Conservation (phyloP, 2,329 filamentous ascomycete genomes). For the Phialemonium atrogriseum region DNA sequence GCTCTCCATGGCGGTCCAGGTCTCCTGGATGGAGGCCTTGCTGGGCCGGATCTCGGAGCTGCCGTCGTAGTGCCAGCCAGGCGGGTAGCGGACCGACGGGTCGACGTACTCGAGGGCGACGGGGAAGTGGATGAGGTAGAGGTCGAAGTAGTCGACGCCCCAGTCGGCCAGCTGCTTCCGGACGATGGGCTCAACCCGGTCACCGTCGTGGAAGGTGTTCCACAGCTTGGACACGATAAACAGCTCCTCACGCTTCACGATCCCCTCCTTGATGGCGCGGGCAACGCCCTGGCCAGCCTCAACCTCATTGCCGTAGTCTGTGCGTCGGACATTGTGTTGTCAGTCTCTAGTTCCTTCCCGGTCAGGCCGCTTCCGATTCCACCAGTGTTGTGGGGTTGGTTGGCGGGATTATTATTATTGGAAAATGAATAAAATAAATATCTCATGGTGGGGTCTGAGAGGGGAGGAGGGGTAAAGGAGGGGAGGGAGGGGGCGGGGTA, state of each 20-base stretch:
- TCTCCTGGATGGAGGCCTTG: conserved; percentile 70
- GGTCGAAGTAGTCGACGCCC: conserved; percentile 82
- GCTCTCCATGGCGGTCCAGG: conserved; percentile 72
- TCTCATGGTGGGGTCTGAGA: conserved; percentile 7
- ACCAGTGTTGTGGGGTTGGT: no score
- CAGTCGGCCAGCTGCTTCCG: conserved; percentile 74
- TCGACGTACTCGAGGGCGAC: conserved; percentile 80
- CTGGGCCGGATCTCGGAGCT: conserved; percentile 51
- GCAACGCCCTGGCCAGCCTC: conserved; percentile 70
- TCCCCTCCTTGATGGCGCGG: conserved; percentile 70
- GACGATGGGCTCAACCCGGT: conserved; percentile 67
- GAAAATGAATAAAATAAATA: no score
- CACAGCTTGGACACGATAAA: conserved; percentile 92
- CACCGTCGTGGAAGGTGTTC: conserved; percentile 81
- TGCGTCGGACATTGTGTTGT: neutral
- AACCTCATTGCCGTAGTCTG: conserved; percentile 78
- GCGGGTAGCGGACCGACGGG: conserved; percentile 69
- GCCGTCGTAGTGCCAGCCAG: conserved; percentile 64
- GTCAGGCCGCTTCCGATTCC: no score
- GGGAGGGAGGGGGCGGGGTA: conserved; percentile 7
- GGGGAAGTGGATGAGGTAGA: conserved; percentile 86
- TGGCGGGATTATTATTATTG: no score
- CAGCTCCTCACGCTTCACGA: conserved; percentile 78
- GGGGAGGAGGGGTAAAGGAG: conserved; percentile 5
- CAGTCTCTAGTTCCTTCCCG: neutral